Base-by-base conservation (phyloP, 345 rosid genomes). In the Lagerstroemia speciosa region DNA sequence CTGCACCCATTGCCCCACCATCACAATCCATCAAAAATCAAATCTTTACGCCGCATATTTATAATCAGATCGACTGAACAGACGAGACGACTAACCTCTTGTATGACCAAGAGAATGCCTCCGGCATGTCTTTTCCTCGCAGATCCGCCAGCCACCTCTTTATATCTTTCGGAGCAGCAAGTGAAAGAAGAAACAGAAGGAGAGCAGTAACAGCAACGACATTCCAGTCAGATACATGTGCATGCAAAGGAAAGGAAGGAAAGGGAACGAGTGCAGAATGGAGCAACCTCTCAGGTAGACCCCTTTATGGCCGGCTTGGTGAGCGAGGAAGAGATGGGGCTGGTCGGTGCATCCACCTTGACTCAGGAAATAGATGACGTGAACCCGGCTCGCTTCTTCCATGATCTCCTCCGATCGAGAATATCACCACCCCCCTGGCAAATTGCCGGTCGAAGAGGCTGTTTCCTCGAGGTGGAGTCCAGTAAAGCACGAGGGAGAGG, bases 311-410 rank as follows among this genome's bases (percentile, higher is more conserved):
- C 74, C 67, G 67, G 71, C 72, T 75, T 82, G 92, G 73, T 82
- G 83, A 68, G 78, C 78, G n/a, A 87, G 84, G 53, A 88, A 67
- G 71, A 88, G 94, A 75, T 91, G 97, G 61, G 92, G 97, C 46
- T 91, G 94, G 55, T 88, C 94, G 19, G 79, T 67, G 9, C 72
- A 78, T 31, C 87, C 94, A 10, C 73, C 71, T 33, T 66, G 84
- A 71, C 80, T 85, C 8, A 83, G 89, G 83, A 88, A 91, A 74
- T 86, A 88, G n/a, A 88, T 70, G 70, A 91, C 77, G 69, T 87
- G 84, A 74, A 88, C 32, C 75, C 84, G 78, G 74, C 93, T 83
- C 57, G 78, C 73, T 80, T 87, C 84, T 69, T n/a, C n/a, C n/a
- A n/a, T n/a, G n/a, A n/a, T n/a, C n/a, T n/a, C n/a, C n/a, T n/a